Conservation (phyloP, 2,329 filamentous ascomycete species). For the Lachnellula hyalina region DNA sequence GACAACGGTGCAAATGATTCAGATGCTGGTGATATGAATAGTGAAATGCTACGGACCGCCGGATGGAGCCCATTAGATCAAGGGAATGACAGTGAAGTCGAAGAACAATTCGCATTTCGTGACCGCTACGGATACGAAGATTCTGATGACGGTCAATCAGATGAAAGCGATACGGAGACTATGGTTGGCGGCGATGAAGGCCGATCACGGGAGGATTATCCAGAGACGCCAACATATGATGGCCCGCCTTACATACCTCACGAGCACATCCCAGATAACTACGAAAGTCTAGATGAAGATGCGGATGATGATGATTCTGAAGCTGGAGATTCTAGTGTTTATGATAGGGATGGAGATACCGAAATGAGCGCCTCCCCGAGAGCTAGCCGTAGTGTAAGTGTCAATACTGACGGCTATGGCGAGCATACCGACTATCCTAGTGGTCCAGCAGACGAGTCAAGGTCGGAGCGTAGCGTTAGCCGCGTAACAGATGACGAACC, state of each 20-base stretch:
- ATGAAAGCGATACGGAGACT: constrained; percentile 27
- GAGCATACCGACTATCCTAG: constrained; percentile 1
- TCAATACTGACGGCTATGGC: constrained; percentile 2
- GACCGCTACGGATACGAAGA: constrained; percentile 9
- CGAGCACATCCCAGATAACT: constrained; percentile 1
- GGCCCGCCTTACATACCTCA: constrained; percentile 8
- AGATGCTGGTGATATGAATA: constrained; percentile 25
- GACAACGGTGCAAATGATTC: constrained; percentile 22
- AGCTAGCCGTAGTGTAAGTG: constrained; percentile 11
- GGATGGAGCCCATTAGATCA: constrained; percentile 33
- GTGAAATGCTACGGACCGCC: constrained; percentile 19
- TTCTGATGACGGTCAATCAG: constrained; percentile 14
- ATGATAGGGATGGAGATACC: constrained; percentile 32
- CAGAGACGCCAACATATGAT: constrained; percentile 18
- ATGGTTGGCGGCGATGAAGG: constrained; percentile 25
- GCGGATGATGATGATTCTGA: constrained; percentile 24
- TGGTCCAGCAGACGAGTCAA: neutral
- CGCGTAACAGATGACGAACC: constrained; percentile 1
- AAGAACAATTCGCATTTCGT: constrained; percentile 11
- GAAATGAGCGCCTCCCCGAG: constrained; percentile 30
- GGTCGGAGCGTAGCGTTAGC: constrained; percentile 9
- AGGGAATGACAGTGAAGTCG: constrained; percentile 28
- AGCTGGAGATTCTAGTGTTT: constrained; percentile 13
- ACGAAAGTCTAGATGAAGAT: constrained; percentile 9
- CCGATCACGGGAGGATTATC: constrained; percentile 18